Conservation (phyloP, 768 basidiomycete genomes). For the Crepidotus variabilis region DNA sequence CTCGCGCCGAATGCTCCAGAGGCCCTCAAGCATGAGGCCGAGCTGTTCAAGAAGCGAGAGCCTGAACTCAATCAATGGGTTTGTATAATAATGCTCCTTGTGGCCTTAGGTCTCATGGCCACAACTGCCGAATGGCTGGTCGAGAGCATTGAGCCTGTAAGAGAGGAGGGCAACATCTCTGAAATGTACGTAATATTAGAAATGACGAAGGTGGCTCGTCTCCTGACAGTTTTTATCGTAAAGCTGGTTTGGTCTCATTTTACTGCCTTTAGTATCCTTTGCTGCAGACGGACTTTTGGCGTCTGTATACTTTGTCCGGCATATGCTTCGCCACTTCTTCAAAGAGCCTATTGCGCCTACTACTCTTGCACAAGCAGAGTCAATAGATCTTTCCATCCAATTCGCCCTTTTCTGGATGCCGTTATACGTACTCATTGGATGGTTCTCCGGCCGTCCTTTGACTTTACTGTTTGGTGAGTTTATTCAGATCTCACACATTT, state of each 20-base stretch:
- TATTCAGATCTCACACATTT: not conserved
- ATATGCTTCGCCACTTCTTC: constrained; percentile 37
- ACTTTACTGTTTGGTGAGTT: constrained; percentile 62
- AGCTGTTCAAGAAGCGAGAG: constrained; percentile 30
- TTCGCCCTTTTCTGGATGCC: constrained; percentile 84
- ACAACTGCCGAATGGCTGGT: constrained; percentile 72
- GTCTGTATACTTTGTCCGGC: constrained; percentile 50
- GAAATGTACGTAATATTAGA: constrained; percentile 27
- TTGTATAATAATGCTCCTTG: constrained; percentile 46
- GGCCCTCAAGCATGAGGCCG: constrained; percentile 37
- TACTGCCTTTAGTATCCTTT: constrained; percentile 61
- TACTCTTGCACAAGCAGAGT: constrained; percentile 62
- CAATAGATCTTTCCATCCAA: constrained; percentile 77
- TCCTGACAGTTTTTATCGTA: no score
- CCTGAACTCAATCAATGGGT: constrained; percentile 65
- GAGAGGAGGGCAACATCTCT: constrained; percentile 34
- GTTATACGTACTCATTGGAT: constrained; percentile 60
- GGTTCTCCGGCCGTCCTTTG: constrained; percentile 62
- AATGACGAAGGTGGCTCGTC: no score
- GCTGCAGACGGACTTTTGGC: constrained; percentile 67
- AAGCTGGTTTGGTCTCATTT: constrained; percentile 50
- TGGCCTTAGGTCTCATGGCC: constrained; percentile 60
- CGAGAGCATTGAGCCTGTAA: constrained; percentile 56
- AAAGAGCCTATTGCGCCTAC: constrained; percentile 39
- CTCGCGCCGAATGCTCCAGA: constrained; percentile 39